Evolutionary conservation across 768 basidiomycete species (phyloP).

Genomic region (Mycena galericulata): DNA sequence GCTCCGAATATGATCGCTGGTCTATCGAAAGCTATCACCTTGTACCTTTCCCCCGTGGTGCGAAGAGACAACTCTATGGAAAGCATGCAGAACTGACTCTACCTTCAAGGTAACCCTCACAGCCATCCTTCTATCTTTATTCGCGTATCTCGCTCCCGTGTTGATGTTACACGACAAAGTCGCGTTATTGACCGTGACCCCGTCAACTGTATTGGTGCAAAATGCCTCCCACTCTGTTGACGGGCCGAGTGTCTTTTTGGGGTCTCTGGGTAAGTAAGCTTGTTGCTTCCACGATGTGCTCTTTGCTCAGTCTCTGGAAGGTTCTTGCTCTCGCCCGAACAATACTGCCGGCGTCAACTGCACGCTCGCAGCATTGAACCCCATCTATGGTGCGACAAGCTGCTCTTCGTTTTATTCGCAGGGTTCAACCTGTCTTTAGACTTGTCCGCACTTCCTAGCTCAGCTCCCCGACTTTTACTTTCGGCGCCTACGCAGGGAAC

Average conservation of each 20-base stretch:
- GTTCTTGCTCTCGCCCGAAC: constrained; percentile 71
- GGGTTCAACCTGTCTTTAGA: constrained; percentile 54
- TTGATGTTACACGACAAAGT: constrained; percentile 71
- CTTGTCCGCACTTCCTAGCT: constrained; percentile 68
- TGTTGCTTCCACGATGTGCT: constrained; percentile 6
- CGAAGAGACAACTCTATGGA: too few species aligned
- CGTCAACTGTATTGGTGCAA: constrained; percentile 57
- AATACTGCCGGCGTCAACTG: constrained; percentile 67
- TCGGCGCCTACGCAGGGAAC: constrained; percentile 72
- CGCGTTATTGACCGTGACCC: constrained; percentile 72
- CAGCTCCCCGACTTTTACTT: constrained; percentile 66
- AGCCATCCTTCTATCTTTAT: constrained; percentile 71
- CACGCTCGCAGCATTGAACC: constrained; percentile 64
- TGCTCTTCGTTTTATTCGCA: not conserved
- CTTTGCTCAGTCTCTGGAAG: constrained; percentile 48
- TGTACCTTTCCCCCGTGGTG: constrained; percentile 73
- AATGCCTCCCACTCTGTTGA: constrained; percentile 56
- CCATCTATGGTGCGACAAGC: constrained; percentile 67
- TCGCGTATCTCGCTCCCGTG: constrained; percentile 77
- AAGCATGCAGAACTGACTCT: too few species aligned
- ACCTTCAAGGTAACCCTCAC: constrained; percentile 61
- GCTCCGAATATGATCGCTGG: constrained; percentile 69
- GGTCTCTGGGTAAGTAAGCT: constrained; percentile 65
- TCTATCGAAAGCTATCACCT: constrained; percentile 74
- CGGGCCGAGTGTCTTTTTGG: constrained; percentile 77